phyloP scores from a whole-genome alignment of 805 yeast genomes.

The Suhomyces sp. region DNA sequence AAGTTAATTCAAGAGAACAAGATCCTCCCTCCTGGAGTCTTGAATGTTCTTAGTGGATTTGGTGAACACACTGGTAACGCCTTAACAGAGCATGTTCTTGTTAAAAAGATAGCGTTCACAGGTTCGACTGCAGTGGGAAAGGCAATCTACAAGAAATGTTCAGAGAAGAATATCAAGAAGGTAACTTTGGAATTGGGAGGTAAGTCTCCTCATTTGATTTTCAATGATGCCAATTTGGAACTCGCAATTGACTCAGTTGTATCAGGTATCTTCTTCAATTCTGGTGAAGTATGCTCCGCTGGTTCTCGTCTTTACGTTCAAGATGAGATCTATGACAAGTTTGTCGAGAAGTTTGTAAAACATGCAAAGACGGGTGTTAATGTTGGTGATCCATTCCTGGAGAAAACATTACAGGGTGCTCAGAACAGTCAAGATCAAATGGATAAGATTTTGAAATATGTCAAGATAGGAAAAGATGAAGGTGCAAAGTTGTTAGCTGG shows the following conservation, averaged over 20 bases:
- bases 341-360: slow-evolving; percentile 45
- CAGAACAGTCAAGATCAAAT: slow-evolving; percentile 55
- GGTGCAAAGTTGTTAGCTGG: slow-evolving; percentile 43
- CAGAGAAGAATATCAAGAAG: slow-evolving; percentile 58
- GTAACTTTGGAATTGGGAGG: slow-evolving; percentile 74
- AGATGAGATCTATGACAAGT: slow-evolving; percentile 54
- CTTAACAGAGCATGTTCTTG: slow-evolving; percentile 52
- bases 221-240: slow-evolving; percentile 61
- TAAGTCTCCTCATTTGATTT: slow-evolving; percentile 61
- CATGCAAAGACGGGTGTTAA: slow-evolving; percentile 46
- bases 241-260: slow-evolving; percentile 68
- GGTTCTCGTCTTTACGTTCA: slow-evolving; percentile 62
- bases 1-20: slow-evolving; percentile 61
- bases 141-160: slow-evolving; percentile 63
- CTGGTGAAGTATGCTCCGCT: slow-evolving; percentile 69
- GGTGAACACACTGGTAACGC: slow-evolving; percentile 71
- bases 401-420: slow-evolving; percentile 55
- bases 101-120: slow-evolving; percentile 54
- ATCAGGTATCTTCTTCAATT: slow-evolving; percentile 59
- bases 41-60: slow-evolving; percentile 67
- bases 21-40: slow-evolving; percentile 73
- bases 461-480: slow-evolving; percentile 43
- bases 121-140: slow-evolving; percentile 63
- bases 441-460: slow-evolving; percentile 45
- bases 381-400: slow-evolving; percentile 51